Evolutionary conservation across 2,329 filamentous ascomycete genomes (phyloP).

Genomic region (Ascochyta clinopodiicola): DNA sequence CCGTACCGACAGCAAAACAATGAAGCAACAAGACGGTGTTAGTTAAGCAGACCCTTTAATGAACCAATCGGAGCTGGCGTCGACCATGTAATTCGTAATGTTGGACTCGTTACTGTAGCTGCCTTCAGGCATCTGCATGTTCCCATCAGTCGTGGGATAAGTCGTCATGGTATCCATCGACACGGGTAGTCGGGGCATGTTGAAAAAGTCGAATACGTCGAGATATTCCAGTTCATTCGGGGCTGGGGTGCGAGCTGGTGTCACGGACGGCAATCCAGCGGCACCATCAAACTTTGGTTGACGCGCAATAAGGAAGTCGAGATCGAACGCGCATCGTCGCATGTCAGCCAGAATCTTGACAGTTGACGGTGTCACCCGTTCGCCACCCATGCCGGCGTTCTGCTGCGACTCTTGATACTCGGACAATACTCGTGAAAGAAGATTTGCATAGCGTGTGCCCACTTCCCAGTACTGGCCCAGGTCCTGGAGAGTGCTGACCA

Average conservation of each 20-base stretch:
- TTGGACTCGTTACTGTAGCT: constrained; percentile 69
- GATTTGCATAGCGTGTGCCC: constrained; percentile 78
- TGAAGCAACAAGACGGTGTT: not conserved
- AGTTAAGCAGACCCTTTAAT: constrained; percentile 43
- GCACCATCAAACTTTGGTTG: constrained; percentile 63
- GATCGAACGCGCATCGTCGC: constrained; percentile 86
- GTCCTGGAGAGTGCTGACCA: constrained; percentile 80
- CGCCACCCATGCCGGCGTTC: constrained; percentile 64
- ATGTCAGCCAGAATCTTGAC: constrained; percentile 91
- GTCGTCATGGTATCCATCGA: constrained; percentile 41
- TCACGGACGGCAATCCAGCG: constrained; percentile 50
- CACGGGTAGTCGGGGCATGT: constrained; percentile 75
- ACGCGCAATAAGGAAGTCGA: constrained; percentile 86
- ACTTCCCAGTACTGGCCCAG: constrained; percentile 89
- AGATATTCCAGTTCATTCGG: constrained; percentile 88
- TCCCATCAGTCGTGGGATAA: constrained; percentile 39
- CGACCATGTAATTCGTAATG: constrained; percentile 79
- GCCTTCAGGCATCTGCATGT: constrained; percentile 35
- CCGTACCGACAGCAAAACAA: not conserved
- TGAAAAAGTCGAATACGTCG: constrained; percentile 95
- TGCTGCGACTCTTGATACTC: constrained; percentile 82
- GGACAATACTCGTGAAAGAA: constrained; percentile 82
- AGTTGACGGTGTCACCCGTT: constrained; percentile 78
- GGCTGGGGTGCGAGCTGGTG: constrained; percentile 72
- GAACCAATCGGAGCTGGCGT: constrained; percentile 77